These are phyloP conservation scores for Aulographum hederae DNA, from an alignment of 2,329 filamentous ascomycete genomes.

Conservation along the genomic window DNA sequence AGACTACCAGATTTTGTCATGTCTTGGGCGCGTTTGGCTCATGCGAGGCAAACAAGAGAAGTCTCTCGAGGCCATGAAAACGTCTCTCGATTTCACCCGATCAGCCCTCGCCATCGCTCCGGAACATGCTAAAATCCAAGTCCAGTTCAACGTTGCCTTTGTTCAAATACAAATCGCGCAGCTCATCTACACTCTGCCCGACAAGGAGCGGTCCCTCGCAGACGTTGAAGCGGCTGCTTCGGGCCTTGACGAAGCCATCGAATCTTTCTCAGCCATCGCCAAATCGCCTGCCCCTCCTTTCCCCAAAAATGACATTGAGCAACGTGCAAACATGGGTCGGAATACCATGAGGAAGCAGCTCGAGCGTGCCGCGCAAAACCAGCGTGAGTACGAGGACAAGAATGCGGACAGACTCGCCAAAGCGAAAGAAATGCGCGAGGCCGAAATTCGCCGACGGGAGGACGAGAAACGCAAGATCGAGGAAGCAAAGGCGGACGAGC, in stretches of 20 bases:
- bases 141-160: conserved; percentile 96
- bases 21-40: conserved; percentile 75
- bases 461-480: conserved; percentile 54
- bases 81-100: conserved; percentile 42
- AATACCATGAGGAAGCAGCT: conserved; percentile 91
- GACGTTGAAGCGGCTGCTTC: conserved; percentile 66
- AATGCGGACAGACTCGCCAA: conserved; percentile 77
- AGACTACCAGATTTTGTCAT: conserved; percentile 65
- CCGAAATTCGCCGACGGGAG: conserved; percentile 60
- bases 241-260: conserved; percentile 75
- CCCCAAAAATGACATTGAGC: conserved; percentile 75
- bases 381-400: conserved; percentile 82
- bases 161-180: conserved; percentile 89
- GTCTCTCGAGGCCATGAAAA: conserved; percentile 42
- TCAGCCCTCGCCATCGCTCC: conserved; percentile 59
- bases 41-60: conserved; percentile 57
- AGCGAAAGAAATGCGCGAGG: conserved; percentile 63
- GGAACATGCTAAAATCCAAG: conserved; percentile 72
- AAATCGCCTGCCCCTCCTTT: conserved; percentile 58
- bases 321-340: conserved; percentile 90
- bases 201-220: conserved; percentile 57
- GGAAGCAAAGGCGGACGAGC: conserved; percentile 53
- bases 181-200: conserved; percentile 54
- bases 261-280: conserved; percentile 41
- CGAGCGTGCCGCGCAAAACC: conserved; percentile 64